Base-by-base conservation (phyloP, 1,139 yeast species). In the Yarrowia galli region DNA sequence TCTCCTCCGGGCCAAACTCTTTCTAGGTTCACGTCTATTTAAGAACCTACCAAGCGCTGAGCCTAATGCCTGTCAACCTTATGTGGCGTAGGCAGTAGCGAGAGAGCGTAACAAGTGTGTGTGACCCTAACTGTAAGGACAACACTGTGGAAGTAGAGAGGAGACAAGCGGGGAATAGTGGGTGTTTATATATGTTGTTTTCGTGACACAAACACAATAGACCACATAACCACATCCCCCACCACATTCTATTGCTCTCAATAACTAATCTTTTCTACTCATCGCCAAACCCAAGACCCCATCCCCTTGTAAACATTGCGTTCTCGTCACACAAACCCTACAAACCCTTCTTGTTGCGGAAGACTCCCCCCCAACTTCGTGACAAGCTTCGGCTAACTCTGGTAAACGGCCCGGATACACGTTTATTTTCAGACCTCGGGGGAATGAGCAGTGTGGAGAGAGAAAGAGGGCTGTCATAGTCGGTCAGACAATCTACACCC, bases 381-480 rank as follows among this genome's bases (percentile, higher is more conserved):
- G 32, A 28, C 32, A 28, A 28, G 32, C 49, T 15, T 5, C 20
- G 18, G 20, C 20, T 18, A 7, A n/a, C 3, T 20, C 18, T 3
- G 13, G 25, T 12, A 49, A 49, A 49, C 56, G 56, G 56, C 25
- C 56, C 56, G 56, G 56, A 32, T 49, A 32, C 38, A 49, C 23
- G 54, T 49, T 25, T 40, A 18, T 40, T 40, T 40, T 18, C 22
- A 28, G 8, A 28, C 32, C 9, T 28, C 9, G 32, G 32, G 32
- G 3, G 38, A 35, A 35, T 35, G 38, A 13, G 38, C 38, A 2
- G 38, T 12, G 38, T 12, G 38, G 38, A 12, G 13, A 12, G 38
- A 35, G 38, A 35, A 15, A 35, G 38, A 13, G n/a, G n/a, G 38
- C 4, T 6, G 6, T 6, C 32, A 5, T 28, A 28, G 32, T 28